phyloP scores from a whole-genome alignment of 2,329 filamentous ascomycete species.

The Xylaria sp. region DNA sequence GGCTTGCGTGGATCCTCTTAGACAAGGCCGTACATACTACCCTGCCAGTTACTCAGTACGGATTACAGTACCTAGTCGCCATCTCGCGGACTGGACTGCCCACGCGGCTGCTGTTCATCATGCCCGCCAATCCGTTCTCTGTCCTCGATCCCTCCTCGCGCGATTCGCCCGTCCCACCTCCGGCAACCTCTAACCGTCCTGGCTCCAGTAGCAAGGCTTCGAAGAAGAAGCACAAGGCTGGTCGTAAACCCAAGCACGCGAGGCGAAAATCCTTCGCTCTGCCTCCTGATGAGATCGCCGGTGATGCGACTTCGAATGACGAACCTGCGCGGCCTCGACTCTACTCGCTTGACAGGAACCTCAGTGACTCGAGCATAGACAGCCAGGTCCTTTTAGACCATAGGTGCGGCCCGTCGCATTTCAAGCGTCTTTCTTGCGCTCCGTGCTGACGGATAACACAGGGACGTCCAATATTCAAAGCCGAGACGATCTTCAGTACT shows the following conservation, averaged over 20 bases:
- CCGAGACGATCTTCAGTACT: constrained; percentile 54
- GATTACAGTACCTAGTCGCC: too few relatives aligned
- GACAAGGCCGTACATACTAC: background rate
- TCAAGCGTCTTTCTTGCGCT: background rate
- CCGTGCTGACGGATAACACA: constrained; percentile 6
- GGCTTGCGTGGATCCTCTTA: background rate
- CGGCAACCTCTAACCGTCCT: constrained; percentile 1
- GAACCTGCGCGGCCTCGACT: constrained; percentile 36
- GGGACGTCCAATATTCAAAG: constrained; percentile 43
- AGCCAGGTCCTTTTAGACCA: constrained; percentile 87
- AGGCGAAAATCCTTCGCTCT: constrained; percentile 77
- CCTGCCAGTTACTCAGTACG: background rate
- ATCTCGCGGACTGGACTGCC: background rate
- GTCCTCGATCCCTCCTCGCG: constrained; percentile 53
- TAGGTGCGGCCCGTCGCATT: constrained; percentile 36
- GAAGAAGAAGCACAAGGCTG: constrained; percentile 67
- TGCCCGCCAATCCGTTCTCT: constrained; percentile 38
- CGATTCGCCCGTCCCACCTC: constrained; percentile 1
- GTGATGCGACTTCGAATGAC: constrained; percentile 21
- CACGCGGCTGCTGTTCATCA: background rate
- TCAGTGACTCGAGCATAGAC: constrained; percentile 82
- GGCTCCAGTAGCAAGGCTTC: constrained; percentile 19
- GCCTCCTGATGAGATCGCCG: constrained; percentile 49
- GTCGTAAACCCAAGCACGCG: constrained; percentile 66
- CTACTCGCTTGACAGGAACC: constrained; percentile 50